Conservation (phyloP, 2,329 filamentous ascomycete species). For the Aspergillus candidus region DNA sequence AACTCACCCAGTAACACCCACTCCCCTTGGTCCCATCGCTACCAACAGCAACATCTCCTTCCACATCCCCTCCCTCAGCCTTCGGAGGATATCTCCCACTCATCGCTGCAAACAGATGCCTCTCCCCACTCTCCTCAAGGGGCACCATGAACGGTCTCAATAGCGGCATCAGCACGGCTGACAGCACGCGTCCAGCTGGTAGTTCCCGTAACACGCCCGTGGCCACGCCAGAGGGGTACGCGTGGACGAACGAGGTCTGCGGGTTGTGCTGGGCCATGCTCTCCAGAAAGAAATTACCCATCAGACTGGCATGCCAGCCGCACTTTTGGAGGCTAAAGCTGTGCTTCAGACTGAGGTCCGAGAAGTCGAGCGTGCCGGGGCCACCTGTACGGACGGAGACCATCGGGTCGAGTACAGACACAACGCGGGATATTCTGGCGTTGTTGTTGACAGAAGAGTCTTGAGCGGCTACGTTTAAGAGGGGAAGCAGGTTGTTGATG, state of each 20-base stretch:
- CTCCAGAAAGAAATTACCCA: constrained; percentile 31
- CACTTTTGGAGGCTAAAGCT: constrained; percentile 30
- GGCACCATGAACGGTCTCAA: constrained; percentile 13
- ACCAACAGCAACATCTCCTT: constrained; percentile 8
- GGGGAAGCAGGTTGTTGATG: constrained; percentile 36
- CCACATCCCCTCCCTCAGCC: constrained; percentile 5
- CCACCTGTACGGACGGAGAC: constrained; percentile 22
- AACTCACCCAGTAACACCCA: constrained; percentile 14
- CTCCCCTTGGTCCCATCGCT: constrained; percentile 11
- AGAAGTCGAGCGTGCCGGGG: constrained; percentile 31
- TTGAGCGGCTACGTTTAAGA: constrained; percentile 22
- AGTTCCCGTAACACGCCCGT: constrained; percentile 34
- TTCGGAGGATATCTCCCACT: constrained; percentile 23
- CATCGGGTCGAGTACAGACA: constrained; percentile 34
- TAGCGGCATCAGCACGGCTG: constrained; percentile 11
- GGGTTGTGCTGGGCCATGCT: constrained; percentile 27
- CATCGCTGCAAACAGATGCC: constrained; percentile 38
- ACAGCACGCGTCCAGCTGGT: constrained; percentile 23
- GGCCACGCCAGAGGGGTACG: constrained; percentile 36
- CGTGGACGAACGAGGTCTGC: constrained; percentile 34
- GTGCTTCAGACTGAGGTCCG: constrained; percentile 38
- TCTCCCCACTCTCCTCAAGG: constrained; percentile 37
- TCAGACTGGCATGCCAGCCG: constrained; percentile 34
- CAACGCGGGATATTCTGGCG: constrained; percentile 30
- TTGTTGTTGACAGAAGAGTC: not conserved